Evolutionary conservation across 2,329 filamentous ascomycete genomes (phyloP).

Genomic region (Fusarium oxysporum): DNA sequence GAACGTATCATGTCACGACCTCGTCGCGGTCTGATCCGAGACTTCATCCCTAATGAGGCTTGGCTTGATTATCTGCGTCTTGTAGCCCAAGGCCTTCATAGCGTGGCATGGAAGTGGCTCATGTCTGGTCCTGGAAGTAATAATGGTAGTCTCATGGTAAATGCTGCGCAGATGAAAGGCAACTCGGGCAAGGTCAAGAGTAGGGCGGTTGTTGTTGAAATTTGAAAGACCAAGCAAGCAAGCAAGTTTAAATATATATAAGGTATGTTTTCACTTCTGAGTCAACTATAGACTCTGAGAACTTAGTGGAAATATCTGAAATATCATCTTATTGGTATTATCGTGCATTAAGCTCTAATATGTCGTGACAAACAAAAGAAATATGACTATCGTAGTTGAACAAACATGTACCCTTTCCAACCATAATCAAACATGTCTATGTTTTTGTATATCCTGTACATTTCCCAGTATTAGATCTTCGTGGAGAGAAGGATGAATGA

Average conservation of each 20-base stretch:
- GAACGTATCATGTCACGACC: slow-evolving; percentile 69
- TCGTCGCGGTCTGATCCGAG: slow-evolving; percentile 56
- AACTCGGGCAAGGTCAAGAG: slow-evolving; percentile 62
- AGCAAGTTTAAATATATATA: background rate
- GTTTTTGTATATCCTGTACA: slow-evolving; percentile 1
- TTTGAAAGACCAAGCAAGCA: slow-evolving; percentile 30
- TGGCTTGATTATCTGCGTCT: slow-evolving; percentile 62
- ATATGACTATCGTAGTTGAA: slow-evolving; percentile 1
- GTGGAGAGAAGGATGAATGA: background rate
- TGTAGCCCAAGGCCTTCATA: slow-evolving; percentile 58
- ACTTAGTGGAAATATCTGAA: background rate
- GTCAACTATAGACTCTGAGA: background rate
- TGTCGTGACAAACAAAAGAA: slow-evolving; percentile 29
- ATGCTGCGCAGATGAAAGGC: slow-evolving; percentile 67
- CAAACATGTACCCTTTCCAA: slow-evolving; percentile 17
- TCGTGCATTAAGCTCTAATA: slow-evolving; percentile 5
- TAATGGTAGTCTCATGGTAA: slow-evolving; percentile 65
- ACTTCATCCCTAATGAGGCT: slow-evolving; percentile 58
- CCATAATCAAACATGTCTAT: background rate
- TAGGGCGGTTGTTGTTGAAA: slow-evolving; percentile 52
- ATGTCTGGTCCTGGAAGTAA: slow-evolving; percentile 65
- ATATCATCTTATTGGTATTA: slow-evolving; percentile 15
- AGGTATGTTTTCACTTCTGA: background rate
- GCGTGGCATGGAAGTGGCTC: slow-evolving; percentile 66
- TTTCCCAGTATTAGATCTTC: slow-evolving; percentile 3